Conservation (phyloP, 371 early-diverging fungal genomes). For the Mucor racemosus region DNA sequence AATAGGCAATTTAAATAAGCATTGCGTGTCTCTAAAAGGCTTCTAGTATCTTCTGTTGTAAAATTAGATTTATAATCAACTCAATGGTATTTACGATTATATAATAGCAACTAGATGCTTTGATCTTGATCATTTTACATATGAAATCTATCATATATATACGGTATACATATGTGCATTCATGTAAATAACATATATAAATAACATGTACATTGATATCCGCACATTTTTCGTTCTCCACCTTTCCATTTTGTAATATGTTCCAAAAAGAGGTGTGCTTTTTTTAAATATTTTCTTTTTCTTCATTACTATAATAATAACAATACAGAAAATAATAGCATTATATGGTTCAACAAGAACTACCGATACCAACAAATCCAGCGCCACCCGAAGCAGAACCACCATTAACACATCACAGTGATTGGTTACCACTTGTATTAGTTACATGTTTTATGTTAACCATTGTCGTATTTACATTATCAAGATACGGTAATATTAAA, state of each 20-base stretch:
- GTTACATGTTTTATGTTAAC: constrained; percentile 53
- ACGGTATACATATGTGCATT: too few species aligned
- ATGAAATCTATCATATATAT: too few species aligned
- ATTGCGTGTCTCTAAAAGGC: not conserved
- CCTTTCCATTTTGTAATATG: too few species aligned
- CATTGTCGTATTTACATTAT: constrained; percentile 62
- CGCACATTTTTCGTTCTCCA: too few species aligned
- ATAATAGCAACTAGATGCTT: not conserved
- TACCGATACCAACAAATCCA: constrained; percentile 12
- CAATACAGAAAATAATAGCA: too few species aligned
- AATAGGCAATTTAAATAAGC: not conserved
- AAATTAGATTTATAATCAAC: not conserved
- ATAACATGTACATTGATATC: too few species aligned
- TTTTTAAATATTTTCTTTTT: too few species aligned
- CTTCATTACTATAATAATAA: too few species aligned
- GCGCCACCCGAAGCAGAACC: constrained; percentile 2
- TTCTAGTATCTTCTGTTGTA: not conserved
- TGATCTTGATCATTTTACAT: too few species aligned
- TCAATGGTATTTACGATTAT: not conserved
- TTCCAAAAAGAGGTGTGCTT: too few species aligned
- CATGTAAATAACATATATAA: too few species aligned
- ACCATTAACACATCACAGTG: constrained; percentile 14
- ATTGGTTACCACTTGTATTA: constrained; percentile 58
- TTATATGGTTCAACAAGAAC: not conserved
- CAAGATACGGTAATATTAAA: constrained; percentile 75